These are phyloP conservation scores for Jamesozyma hellenica DNA, from an alignment of 805 yeast species.

Conservation along the genomic window DNA sequence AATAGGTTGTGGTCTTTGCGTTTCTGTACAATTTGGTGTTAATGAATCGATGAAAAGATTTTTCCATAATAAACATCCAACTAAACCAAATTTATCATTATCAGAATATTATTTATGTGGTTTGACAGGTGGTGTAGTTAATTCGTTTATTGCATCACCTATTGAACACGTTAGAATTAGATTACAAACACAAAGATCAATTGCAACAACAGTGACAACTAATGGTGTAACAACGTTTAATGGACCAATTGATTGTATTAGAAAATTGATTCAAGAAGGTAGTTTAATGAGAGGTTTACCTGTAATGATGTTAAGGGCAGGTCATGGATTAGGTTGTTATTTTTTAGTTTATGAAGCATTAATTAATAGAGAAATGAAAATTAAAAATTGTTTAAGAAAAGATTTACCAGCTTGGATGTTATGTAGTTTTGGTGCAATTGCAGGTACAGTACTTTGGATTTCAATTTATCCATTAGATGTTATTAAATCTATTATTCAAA, in stretches of 20 bases:
- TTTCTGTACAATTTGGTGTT: constrained; percentile 89
- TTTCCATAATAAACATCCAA: constrained; percentile 32
- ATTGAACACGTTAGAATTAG: constrained; percentile 93
- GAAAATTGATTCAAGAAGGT: constrained; percentile 41
- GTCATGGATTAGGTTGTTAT: constrained; percentile 80
- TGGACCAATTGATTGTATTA: constrained; percentile 41
- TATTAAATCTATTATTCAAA: constrained; percentile 79
- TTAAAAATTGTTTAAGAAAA: constrained; percentile 37
- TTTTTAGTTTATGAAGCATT: constrained; percentile 87
- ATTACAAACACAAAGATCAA: constrained; percentile 63
- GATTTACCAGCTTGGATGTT: constrained; percentile 82
- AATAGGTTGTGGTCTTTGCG: constrained; percentile 96
- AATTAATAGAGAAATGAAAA: constrained; percentile 42
- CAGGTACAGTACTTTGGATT: constrained; percentile 86
- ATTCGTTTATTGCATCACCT: constrained; percentile 82
- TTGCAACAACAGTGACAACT: constrained; percentile 24
- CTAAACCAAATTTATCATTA: constrained; percentile 34
- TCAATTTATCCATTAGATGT: constrained; percentile 83
- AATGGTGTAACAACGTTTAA: constrained; percentile 34
- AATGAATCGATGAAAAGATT: constrained; percentile 87
- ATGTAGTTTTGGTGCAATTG: constrained; percentile 79
- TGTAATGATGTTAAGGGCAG: constrained; percentile 79
- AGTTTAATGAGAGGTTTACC: constrained; percentile 72
- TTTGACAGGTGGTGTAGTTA: constrained; percentile 84
- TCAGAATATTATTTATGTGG: constrained; percentile 76